Evolutionary conservation across 306 rosid species (phyloP).

Genomic region (Fagus crenata): DNA sequence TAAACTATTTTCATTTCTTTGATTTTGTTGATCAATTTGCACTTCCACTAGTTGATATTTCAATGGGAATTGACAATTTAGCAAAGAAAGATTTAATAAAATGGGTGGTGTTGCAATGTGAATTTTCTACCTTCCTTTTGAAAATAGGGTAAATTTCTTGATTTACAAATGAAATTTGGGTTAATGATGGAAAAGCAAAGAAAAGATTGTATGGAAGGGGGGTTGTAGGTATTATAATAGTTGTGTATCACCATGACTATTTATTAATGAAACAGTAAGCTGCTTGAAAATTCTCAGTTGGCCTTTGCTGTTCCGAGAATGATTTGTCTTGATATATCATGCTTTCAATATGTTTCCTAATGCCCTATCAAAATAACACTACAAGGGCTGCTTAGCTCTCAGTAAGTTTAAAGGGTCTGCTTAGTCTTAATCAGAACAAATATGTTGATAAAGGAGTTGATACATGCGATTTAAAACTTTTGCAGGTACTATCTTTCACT

Average conservation of each 20-base stretch:
- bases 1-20: slow-evolving; percentile 3
- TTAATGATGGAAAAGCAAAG: not conserved
- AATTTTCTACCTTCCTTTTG: not conserved
- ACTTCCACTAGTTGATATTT: slow-evolving; percentile 5
- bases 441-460: slow-evolving; percentile 26
- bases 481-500: slow-evolving; percentile 97
- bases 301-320: not conserved
- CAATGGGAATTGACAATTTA: not conserved
- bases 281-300: too few species aligned
- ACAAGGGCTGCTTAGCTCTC: not conserved
- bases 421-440: not conserved
- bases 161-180: not conserved
- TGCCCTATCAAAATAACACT: not conserved
- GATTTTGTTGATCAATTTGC: not conserved
- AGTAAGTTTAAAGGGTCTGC: not conserved
- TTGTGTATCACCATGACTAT: not conserved
- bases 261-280: not conserved
- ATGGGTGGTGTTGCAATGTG: not conserved
- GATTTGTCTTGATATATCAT: not conserved
- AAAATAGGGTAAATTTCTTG: slow-evolving; percentile 10
- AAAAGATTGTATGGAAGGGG: not conserved
- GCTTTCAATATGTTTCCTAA: not conserved
- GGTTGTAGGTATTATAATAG: not conserved
- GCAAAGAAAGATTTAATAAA: not conserved
- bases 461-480: slow-evolving; percentile 34